Base-by-base conservation (phyloP, 441 rosid species). In the Aleurites moluccanus region DNA sequence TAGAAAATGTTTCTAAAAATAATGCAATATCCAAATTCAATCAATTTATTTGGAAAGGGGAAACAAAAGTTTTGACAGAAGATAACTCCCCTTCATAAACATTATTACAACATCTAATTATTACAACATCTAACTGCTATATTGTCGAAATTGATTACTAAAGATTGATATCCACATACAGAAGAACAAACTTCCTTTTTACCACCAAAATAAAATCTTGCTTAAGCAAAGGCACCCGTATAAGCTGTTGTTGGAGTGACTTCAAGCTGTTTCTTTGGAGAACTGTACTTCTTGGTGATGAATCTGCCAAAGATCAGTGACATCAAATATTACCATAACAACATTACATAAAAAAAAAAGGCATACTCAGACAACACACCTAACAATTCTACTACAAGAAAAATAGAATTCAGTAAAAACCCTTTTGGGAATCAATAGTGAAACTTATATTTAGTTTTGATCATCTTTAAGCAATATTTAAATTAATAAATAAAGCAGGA, bases 221-320 rank as follows among this genome's bases (percentile, higher is more conserved):
- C 83, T 82, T 84, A 91, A 76, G 91, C 94, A 81, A 89, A 65
- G 79, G 94, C 88, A 28, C 88, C 88, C 0, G 93, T 83, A 68
- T 89, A 87, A 69, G 90, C 96, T 61, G 93, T 89, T 77, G 91
- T 92, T 56, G 97, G 97, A 81, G 85, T 81, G 65, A 85, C 85
- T 74, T 90, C 96, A 10, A 86, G 80, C 79, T 84, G 85, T 73
- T 84, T 81, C 87, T 77, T 94, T 10, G 85, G 81, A 49, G 86
- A 80, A 80, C 97, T 90, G 86, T 86, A 93, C 75, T 91, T 96
- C 91, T 91, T 91, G 77, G 99, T 91, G 81, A 93, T 83, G 81
- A 92, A 93, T 87, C 99, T 96, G 82, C 78, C 78, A 75, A 74
- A 57, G 53, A 27, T 1, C 56, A 67, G 42, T 16, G 6, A 30